These are phyloP conservation scores for Chlorella vulgaris DNA, from an alignment of 139 green algal species.

Conservation along the genomic window DNA sequence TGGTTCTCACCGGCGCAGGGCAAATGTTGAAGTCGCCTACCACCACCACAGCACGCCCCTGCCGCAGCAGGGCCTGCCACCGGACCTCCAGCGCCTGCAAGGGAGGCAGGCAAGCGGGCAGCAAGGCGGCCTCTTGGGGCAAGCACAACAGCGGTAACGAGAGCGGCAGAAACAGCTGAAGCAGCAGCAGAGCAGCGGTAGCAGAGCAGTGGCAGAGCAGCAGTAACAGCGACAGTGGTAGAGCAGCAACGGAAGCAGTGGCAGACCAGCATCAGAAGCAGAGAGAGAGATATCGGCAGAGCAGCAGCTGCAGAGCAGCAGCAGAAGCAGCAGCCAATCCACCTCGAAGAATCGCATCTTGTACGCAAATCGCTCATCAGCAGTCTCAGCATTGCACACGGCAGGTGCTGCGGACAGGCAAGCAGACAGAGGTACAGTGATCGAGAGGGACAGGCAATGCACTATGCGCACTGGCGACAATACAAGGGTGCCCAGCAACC, in stretches of 20 bases:
- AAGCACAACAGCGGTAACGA: too few relatives aligned
- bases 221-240: neutral
- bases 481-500: too few relatives aligned
- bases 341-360: conserved; percentile 52
- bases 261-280: neutral
- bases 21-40: conserved; percentile 84
- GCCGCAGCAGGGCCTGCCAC: conserved; percentile 34
- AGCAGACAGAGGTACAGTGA: too few relatives aligned
- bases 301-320: neutral
- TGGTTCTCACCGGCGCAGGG: conserved; percentile 23
- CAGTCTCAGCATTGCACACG: conserved; percentile 48
- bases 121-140: neutral
- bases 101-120: neutral
- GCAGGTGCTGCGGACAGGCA: conserved; percentile 37
- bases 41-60: conserved; percentile 59
- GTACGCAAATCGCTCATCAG: conserved; percentile 45
- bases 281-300: too few relatives aligned
- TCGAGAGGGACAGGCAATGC: too few relatives aligned
- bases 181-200: neutral
- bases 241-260: neutral
- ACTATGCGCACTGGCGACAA: neutral
- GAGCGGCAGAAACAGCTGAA: neutral
- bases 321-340: neutral
- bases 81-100: conserved; percentile 54
- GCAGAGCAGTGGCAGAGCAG: neutral